These are phyloP conservation scores for Paecilomyces niveus DNA, from an alignment of 2,329 filamentous ascomycete genomes.

Conservation along the genomic window DNA sequence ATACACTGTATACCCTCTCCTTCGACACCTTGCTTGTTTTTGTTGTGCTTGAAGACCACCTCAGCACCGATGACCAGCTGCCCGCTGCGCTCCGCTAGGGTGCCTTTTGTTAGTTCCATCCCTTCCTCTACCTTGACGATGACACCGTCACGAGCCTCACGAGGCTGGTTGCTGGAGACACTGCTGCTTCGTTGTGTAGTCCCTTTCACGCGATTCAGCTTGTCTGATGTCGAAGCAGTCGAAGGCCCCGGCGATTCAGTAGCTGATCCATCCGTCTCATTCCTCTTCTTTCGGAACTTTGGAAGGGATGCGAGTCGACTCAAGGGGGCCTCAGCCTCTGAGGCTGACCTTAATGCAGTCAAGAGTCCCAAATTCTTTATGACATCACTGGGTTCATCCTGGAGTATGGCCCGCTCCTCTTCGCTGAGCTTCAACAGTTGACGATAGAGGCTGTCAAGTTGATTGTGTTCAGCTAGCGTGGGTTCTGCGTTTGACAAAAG, in stretches of 20 bases:
- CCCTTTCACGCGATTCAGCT: constrained; percentile 38
- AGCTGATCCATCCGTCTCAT: constrained; percentile 36
- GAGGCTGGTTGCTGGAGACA: constrained; percentile 34
- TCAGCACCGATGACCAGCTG: constrained; percentile 41
- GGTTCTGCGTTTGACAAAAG: constrained; percentile 20
- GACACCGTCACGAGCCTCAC: constrained; percentile 25
- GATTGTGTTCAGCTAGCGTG: constrained; percentile 33
- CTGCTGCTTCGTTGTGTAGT: constrained; percentile 33
- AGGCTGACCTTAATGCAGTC: constrained; percentile 41
- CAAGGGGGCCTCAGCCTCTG: constrained; percentile 37
- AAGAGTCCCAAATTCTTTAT: constrained; percentile 45
- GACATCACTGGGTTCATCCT: constrained; percentile 43
- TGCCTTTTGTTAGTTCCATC: constrained; percentile 34
- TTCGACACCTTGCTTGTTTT: constrained; percentile 44
- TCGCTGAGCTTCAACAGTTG: constrained; percentile 42
- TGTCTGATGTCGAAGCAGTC: constrained; percentile 30
- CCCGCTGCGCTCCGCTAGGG: constrained; percentile 37
- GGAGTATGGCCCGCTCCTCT: constrained; percentile 41
- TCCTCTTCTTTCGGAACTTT: constrained; percentile 41
- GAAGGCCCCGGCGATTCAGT: constrained; percentile 41
- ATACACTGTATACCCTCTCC: constrained; percentile 63
- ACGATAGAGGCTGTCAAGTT: constrained; percentile 40
- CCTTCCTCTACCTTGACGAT: constrained; percentile 39
- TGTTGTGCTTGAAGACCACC: constrained; percentile 46
- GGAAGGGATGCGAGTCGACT: constrained; percentile 29